phyloP scores from a whole-genome alignment of 768 basidiomycete species.

The Tulasnella sp. region DNA sequence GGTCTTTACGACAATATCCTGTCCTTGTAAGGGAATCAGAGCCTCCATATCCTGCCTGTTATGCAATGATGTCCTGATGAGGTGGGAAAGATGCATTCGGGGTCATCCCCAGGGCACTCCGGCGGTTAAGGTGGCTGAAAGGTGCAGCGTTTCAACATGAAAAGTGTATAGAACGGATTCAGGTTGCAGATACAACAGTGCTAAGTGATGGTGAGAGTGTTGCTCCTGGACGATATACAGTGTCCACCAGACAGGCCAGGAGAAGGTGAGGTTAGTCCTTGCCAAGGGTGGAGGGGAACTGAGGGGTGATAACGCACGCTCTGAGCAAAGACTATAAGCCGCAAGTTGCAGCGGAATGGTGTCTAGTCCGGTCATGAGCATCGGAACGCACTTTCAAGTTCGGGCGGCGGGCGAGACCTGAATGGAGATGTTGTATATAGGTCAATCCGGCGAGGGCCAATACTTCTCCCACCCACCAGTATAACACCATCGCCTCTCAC shows the following conservation, averaged over 20 bases:
- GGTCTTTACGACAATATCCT: background rate
- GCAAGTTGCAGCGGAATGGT: background rate
- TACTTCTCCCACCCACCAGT: conserved; percentile 52
- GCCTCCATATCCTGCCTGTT: background rate
- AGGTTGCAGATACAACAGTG: background rate
- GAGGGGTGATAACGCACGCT: background rate
- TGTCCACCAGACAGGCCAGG: background rate
- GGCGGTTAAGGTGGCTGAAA: background rate
- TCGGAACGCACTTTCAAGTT: background rate
- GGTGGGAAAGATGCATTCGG: background rate
- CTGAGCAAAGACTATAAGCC: background rate
- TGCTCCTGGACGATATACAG: background rate
- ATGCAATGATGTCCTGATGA: background rate
- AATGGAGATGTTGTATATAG: background rate
- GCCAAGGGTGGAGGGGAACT: background rate
- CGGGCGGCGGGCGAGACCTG: conserved; percentile 20
- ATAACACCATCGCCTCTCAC: conserved; percentile 97
- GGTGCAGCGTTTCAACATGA: background rate
- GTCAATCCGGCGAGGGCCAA: background rate
- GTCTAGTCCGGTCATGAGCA: background rate
- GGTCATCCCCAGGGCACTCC: background rate
- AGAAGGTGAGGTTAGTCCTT: background rate
- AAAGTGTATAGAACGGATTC: background rate
- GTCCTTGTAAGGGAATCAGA: background rate
- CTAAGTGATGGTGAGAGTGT: background rate